Evolutionary conservation across 2,329 filamentous ascomycete species (phyloP).

Genomic region (Fusarium scirpi): DNA sequence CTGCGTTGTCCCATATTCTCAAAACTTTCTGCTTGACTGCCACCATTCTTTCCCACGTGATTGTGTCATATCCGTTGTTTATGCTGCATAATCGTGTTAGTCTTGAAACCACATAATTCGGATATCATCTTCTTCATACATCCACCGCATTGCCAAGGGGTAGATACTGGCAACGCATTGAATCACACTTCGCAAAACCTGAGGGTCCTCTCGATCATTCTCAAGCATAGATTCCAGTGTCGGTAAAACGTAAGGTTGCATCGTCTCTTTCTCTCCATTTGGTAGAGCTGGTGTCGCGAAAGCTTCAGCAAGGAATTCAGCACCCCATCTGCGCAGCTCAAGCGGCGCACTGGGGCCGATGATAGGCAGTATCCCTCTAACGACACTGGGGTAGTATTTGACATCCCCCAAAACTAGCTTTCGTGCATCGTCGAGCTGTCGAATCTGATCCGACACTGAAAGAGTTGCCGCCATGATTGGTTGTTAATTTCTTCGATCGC

Average conservation of each 20-base stretch:
- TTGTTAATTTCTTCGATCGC: constrained; percentile 22
- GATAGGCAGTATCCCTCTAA: constrained; percentile 92
- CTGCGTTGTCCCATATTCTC: constrained; percentile 84
- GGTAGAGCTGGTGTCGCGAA: constrained; percentile 91
- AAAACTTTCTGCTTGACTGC: constrained; percentile 91
- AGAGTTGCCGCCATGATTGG: constrained; percentile 65
- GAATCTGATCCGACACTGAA: constrained; percentile 79
- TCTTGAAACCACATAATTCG: constrained; percentile 30
- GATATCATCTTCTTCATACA: constrained; percentile 73
- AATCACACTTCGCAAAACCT: constrained; percentile 86
- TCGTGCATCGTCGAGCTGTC: constrained; percentile 89
- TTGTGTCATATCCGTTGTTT: constrained; percentile 82
- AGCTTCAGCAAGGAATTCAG: constrained; percentile 94
- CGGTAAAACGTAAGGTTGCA: constrained; percentile 82
- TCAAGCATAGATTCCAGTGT: constrained; percentile 78
- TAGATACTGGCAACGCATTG: constrained; percentile 94
- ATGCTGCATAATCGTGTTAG: constrained; percentile 70
- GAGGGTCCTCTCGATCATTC: constrained; percentile 78
- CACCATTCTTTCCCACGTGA: constrained; percentile 88
- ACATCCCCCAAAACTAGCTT: constrained; percentile 89
- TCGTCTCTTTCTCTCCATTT: constrained; percentile 81
- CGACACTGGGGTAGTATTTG: constrained; percentile 89
- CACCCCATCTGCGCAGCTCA: constrained; percentile 93
- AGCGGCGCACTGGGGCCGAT: constrained; percentile 80
- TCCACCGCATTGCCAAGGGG: constrained; percentile 90